A percentile compares a stretch with the other conserved stretches of the same genome.
Conservation (phyloP, 2,329 filamentous ascomycete genomes). For the Sclerotinia subarctica region DNA sequence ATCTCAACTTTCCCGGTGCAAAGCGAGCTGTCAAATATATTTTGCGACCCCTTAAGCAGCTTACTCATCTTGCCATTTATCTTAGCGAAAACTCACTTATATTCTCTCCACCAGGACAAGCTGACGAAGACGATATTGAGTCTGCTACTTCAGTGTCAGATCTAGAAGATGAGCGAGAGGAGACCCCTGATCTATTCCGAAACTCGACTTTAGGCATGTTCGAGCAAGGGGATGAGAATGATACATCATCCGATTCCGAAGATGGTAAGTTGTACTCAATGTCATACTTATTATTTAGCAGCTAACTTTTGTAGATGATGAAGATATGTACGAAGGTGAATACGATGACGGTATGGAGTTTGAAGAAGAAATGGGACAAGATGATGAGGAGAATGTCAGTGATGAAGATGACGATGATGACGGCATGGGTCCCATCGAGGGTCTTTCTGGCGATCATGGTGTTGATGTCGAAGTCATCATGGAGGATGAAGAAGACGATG, state of each 20-base stretch:
- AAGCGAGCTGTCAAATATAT: constrained; percentile 97
- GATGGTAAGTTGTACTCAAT: constrained; percentile 48
- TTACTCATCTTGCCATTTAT: constrained; percentile 83
- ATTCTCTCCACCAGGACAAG: constrained; percentile 61
- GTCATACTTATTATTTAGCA: neutral
- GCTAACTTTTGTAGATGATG: constrained; percentile 60
- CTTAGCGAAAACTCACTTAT: constrained; percentile 71
- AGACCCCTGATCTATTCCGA: constrained; percentile 94
- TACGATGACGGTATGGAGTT: constrained; percentile 91
- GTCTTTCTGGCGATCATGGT: constrained; percentile 58
- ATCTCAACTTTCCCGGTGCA: constrained; percentile 88
- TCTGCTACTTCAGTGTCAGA: constrained; percentile 88
- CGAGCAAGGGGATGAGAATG: constrained; percentile 76
- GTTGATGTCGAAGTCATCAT: constrained; percentile 73
- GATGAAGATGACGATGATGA: constrained; percentile 83
- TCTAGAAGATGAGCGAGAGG: constrained; percentile 79
- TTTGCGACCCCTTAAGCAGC: constrained; percentile 77
- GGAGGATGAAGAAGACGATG: constrained; percentile 53
- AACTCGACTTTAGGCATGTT: constrained; percentile 96
- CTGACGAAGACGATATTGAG: constrained; percentile 82
- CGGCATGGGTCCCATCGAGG: constrained; percentile 84
- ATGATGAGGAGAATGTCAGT: constrained; percentile 83
- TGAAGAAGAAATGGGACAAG: constrained; percentile 74
- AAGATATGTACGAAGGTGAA: constrained; percentile 91
- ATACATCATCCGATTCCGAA: constrained; percentile 68